Base-by-base conservation (phyloP, 768 basidiomycete species). In the Panellus pusillus region DNA sequence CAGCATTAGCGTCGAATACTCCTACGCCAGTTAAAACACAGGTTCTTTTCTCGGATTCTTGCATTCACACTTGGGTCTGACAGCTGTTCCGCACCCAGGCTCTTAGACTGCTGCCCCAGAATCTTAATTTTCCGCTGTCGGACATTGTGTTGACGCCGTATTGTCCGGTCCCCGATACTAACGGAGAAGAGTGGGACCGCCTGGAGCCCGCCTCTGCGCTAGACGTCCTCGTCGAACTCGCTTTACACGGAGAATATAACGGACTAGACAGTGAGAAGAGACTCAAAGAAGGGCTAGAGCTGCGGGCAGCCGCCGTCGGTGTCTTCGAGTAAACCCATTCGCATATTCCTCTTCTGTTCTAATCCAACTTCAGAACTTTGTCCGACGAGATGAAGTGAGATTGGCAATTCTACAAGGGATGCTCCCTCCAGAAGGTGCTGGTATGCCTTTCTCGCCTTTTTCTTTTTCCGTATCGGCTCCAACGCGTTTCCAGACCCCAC, bases 121-220 rank as follows among this genome's bases (percentile, higher is more conserved):
- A 75, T 58, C 63, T 73, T 63, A 83, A 73, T 62, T 87, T 80
- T 63, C 86, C 82, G 44, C 70, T 98, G 61, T 75, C 84, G 45
- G 72, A 84, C 59, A 68, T 95, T 64, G 74, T 83, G 60, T 66
- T 89, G 55, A 85, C 88, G 50, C 82, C 88, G 57, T 84, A 91
- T 67, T 76, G 88, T 71, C 81, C 91, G 63, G 83, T 88, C 39
- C 83, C 90, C 54, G 83, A 91, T 69, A 80, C 95, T 50, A 81
- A 90, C 55, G 92, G 92, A 8, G 93, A 96, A 70, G 93, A 96
- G 65, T 93, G 91, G 91, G 91, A 95, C 67, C 80, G 93, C 18
- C 68, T 96, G 19, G 89, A 93, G 54, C 77, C 83, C 4, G 80
- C 88, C 14, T 86, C 91, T 4, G 90, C 91, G 0, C 78, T 96